Percentiles rank a stretch among this genome's conserved stretches.
Evolutionary conservation across 2,329 filamentous ascomycete species (phyloP).

Genomic region (Orbilia brochopaga): DNA sequence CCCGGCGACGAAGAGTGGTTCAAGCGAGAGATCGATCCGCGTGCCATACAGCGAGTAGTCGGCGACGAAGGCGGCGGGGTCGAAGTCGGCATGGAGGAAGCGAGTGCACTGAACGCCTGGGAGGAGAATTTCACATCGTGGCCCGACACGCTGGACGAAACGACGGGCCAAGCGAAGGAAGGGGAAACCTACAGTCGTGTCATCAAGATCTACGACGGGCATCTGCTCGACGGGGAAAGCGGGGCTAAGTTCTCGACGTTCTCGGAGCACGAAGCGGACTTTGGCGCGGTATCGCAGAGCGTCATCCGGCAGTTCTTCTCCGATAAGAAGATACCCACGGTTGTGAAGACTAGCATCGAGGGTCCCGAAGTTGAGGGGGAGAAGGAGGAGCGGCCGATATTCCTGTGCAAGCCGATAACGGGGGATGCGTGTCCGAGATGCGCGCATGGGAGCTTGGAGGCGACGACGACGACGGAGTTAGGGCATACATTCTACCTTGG

Average conservation of each 20-base stretch:
- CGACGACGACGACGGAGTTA: slow-evolving; percentile 80
- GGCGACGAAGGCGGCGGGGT: slow-evolving; percentile 58
- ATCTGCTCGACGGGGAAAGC: slow-evolving; percentile 37
- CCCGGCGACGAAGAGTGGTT: slow-evolving; percentile 59
- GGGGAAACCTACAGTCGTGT: slow-evolving; percentile 37
- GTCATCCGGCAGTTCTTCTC: slow-evolving; percentile 35
- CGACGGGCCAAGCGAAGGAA: slow-evolving; percentile 33
- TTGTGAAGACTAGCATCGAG: slow-evolving; percentile 52
- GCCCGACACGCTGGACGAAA: slow-evolving; percentile 30
- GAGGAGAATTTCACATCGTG: slow-evolving; percentile 56
- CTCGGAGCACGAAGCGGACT: slow-evolving; percentile 44
- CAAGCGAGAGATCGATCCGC: slow-evolving; percentile 64
- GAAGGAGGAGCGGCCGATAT: slow-evolving; percentile 53
- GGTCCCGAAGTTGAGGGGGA: slow-evolving; percentile 57
- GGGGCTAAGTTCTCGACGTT: slow-evolving; percentile 46
- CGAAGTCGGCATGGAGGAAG: slow-evolving; percentile 72
- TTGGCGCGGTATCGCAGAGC: slow-evolving; percentile 35
- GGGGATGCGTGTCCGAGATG: slow-evolving; percentile 79
- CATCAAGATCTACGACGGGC: slow-evolving; percentile 44
- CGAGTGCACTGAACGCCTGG: slow-evolving; percentile 63
- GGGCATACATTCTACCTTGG: slow-evolving; percentile 96
- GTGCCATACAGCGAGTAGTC: slow-evolving; percentile 69
- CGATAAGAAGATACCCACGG: slow-evolving; percentile 40
- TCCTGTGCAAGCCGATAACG: slow-evolving; percentile 57
- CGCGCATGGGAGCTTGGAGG: slow-evolving; percentile 66